A percentile compares a stretch with the other conserved stretches of the same genome.
These are phyloP conservation scores for Hemileia vastatrix DNA, from an alignment of 1,284 basidiomycete species.

Conservation along the genomic window DNA sequence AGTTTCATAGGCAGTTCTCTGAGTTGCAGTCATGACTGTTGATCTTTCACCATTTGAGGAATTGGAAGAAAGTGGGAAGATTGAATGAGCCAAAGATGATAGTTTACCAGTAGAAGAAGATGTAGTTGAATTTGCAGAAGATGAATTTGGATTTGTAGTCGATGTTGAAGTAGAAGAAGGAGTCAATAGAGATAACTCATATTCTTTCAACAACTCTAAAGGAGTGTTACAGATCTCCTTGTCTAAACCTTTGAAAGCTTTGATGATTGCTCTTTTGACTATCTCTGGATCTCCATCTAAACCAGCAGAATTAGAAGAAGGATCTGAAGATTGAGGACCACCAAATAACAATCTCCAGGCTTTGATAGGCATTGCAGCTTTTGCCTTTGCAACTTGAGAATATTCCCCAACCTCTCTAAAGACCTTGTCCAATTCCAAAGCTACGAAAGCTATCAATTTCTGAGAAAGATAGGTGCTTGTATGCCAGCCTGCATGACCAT, in stretches of 20 bases:
- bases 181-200: too few relatives aligned
- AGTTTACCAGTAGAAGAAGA: too few relatives aligned
- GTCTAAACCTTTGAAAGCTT: conserved; percentile 69
- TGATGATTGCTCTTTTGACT: conserved; percentile 62
- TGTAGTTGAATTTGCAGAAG: too few relatives aligned
- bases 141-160: too few relatives aligned
- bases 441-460: conserved; percentile 74
- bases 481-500: conserved; percentile 76
- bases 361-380: conserved; percentile 25
- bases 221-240: conserved; percentile 65
- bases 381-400: conserved; percentile 10
- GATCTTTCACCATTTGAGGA: not conserved
- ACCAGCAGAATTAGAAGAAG: not conserved
- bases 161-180: too few relatives aligned
- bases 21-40: not conserved
- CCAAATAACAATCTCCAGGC: conserved; percentile 38
- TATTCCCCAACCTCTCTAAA: conserved; percentile 46
- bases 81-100: too few relatives aligned
- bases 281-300: conserved; percentile 54
- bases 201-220: conserved; percentile 55
- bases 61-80: too few relatives aligned
- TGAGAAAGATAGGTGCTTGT: conserved; percentile 78
- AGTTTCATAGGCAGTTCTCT: conserved; percentile 44
- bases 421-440: conserved; percentile 58
- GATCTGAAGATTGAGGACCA: not conserved